A percentile compares a stretch with the other conserved stretches of the same genome.
These are phyloP conservation scores for Sporopachydermia lactativora DNA, from an alignment of 805 yeast genomes.

Conservation along the genomic window DNA sequence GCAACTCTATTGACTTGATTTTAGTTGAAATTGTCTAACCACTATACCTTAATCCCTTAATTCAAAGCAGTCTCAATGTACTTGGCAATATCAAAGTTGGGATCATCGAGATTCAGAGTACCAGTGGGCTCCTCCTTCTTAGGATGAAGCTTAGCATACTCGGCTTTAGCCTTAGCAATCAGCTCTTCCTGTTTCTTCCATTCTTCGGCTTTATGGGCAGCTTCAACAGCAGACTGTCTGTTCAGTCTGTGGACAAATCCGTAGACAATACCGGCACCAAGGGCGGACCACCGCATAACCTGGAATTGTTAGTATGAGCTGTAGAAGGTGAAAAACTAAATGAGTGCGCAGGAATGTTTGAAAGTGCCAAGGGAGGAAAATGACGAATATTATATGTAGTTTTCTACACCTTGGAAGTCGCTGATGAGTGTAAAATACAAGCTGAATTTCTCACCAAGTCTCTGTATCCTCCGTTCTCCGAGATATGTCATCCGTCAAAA, in stretches of 20 bases:
- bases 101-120: slow-evolving; percentile 61
- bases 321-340: too few species aligned
- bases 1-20: too few species aligned
- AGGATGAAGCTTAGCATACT: slow-evolving; percentile 56
- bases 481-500: too few species aligned
- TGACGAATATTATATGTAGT: too few species aligned
- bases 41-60: neutral
- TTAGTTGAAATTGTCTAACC: neutral
- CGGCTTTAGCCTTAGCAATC: slow-evolving; percentile 79
- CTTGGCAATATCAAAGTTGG: slow-evolving; percentile 69
- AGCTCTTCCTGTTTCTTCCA: slow-evolving; percentile 57
- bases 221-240: slow-evolving; percentile 44
- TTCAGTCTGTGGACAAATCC: slow-evolving; percentile 77
- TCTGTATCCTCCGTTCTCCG: too few species aligned
- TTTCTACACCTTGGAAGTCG: too few species aligned
- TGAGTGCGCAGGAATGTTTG: too few species aligned
- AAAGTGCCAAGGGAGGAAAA: too few species aligned
- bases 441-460: too few species aligned
- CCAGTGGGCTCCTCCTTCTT: slow-evolving; percentile 25
- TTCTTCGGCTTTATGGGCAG: slow-evolving; percentile 41
- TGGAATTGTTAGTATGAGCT: slow-evolving; percentile 18
- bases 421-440: too few species aligned
- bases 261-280: slow-evolving; percentile 77
- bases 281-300: slow-evolving; percentile 87
- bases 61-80: slow-evolving; percentile 12